Evolutionary conservation across 2,329 filamentous ascomycete genomes (phyloP).

Genomic region (Sporothrix brunneoviolacea): DNA sequence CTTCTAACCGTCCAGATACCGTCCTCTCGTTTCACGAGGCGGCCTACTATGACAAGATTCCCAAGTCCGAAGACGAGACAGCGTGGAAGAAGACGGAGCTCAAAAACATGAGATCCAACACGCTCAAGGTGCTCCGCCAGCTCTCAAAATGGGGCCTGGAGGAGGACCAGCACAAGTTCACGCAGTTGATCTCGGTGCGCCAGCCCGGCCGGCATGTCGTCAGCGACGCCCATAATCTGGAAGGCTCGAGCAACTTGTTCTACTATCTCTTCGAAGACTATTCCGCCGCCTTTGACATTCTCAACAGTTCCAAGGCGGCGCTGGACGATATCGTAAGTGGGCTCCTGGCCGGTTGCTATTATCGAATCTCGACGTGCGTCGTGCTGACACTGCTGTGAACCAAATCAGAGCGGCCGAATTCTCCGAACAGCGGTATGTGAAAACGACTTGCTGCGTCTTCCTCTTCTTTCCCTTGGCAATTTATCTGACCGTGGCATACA

Average conservation of each 20-base stretch:
- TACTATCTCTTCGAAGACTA: constrained; percentile 65
- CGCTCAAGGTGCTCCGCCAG: constrained; percentile 31
- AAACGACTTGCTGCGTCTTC: background rate
- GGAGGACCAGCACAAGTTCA: constrained; percentile 31
- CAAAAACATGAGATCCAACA: constrained; percentile 32
- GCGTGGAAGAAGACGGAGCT: constrained; percentile 26
- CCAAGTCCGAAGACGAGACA: constrained; percentile 19
- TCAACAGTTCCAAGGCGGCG: constrained; percentile 39
- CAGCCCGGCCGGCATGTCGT: constrained; percentile 17
- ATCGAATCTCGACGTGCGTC: no score
- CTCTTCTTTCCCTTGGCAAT: background rate
- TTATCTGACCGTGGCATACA: background rate
- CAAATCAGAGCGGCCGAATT: constrained; percentile 27
- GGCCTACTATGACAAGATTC: constrained; percentile 28
- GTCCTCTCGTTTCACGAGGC: constrained; percentile 64
- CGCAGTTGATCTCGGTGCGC: constrained; percentile 36
- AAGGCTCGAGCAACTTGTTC: constrained; percentile 54
- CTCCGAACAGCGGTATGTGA: constrained; percentile 26
- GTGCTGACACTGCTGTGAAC: constrained; percentile 8
- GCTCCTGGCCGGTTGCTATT: no score
- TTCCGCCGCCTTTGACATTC: constrained; percentile 49
- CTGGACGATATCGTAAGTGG: constrained; percentile 42
- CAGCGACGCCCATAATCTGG: constrained; percentile 28
- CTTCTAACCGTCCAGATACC: constrained; percentile 42
- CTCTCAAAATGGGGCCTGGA: constrained; percentile 33